Percentiles rank a stretch among this genome's conserved stretches.
Evolutionary conservation across 768 basidiomycete species (phyloP).

Genomic region (Cystobasidium ongulense): DNA sequence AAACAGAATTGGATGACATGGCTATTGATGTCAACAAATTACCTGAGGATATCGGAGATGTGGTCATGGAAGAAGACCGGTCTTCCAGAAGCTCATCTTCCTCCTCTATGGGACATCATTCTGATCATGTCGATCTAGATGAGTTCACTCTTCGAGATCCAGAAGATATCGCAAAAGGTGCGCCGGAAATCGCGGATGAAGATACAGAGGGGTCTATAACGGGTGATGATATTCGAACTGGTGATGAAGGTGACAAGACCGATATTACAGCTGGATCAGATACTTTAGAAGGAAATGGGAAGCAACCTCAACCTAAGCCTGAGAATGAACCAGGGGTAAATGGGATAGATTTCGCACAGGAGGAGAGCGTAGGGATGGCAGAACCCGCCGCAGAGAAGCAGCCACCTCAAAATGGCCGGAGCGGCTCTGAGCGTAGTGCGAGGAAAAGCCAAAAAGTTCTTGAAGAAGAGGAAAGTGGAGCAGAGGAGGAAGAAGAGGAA

Average conservation of each 20-base stretch:
- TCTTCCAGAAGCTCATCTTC: neutral
- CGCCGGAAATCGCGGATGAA: slow-evolving; percentile 8
- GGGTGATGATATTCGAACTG: slow-evolving; percentile 1
- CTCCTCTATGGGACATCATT: neutral
- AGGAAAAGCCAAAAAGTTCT: neutral
- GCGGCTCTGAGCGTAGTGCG: neutral
- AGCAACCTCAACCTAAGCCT: neutral
- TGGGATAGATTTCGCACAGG: neutral
- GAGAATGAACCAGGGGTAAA: neutral
- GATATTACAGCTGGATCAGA: neutral
- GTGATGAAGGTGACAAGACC: neutral
- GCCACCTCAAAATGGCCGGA: neutral
- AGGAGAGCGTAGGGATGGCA: neutral
- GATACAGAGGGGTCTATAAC: neutral
- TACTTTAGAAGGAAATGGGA: neutral
- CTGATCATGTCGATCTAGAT: neutral
- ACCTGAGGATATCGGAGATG: neutral
- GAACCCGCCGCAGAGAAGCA: neutral
- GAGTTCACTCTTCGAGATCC: slow-evolving; percentile 18
- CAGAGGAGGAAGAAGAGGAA: neutral
- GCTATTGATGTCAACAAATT: neutral
- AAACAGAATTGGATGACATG: neutral
- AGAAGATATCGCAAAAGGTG: slow-evolving; percentile 24
- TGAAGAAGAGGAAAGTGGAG: neutral
- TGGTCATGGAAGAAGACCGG: neutral